Evolutionary conservation across 441 rosid genomes (phyloP), one percentile per base, ranked within the genome.

Genomic region (Lagerstroemia fauriei): DNA sequence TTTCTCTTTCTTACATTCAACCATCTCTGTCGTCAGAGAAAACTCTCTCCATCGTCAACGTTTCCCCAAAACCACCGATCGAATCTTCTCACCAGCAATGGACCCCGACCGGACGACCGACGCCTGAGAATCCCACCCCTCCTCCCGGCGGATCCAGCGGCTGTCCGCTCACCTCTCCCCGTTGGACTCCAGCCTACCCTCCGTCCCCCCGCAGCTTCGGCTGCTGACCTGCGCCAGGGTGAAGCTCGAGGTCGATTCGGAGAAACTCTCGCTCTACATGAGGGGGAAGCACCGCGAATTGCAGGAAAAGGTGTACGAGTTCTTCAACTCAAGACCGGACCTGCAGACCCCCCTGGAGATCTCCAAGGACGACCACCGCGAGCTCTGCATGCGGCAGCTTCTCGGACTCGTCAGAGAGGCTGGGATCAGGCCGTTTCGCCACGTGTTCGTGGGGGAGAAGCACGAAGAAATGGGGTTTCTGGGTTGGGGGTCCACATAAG

Each of bases 301-400:
- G 51, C 98, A 95, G 80, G 98, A 93, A 79, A 85, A 82, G 85
- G 88, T 96, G 38, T 89, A 80, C 59, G 86, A 87, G 25, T 96
- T 88, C 80, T 95, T 87, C 85, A 87, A 90, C 73, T 87, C 93
- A 7, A 87, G 93, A 76, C 98, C 96, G 1, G 95, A 96, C 76
- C 86, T 96, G 83, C 95, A 90, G 84, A 95, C 96, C 16, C 98
- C 98, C 38, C 77, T 95, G 69, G 98, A 93, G 93, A 94, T 96
- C 83, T 86, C 91, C 1, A 92, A 79, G 80, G 92, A 92, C 47
- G 97, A 93, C 24, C 91, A 96, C 51, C 88, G 98, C 47, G 95
- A 96, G 85, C 88, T 96, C 56, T 96, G 98, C 68, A 91, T 93
- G 97, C 90, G 90, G 81, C 99, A 95, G 87, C 87, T 96, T 46